These are phyloP conservation scores for Zygoascus biomembranicola DNA, from an alignment of 805 yeast genomes.

Conservation along the genomic window DNA sequence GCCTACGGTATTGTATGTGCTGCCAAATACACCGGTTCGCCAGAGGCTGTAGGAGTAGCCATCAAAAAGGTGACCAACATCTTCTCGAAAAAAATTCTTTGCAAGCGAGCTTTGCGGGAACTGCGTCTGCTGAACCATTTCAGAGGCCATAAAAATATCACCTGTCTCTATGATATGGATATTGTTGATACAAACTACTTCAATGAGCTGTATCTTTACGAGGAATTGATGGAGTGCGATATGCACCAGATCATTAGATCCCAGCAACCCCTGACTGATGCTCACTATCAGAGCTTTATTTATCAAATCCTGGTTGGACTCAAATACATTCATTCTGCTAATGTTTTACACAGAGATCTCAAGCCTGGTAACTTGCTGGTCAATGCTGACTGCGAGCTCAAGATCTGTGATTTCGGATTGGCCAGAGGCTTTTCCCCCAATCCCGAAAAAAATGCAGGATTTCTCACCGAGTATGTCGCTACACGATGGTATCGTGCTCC, in stretches of 20 bases:
- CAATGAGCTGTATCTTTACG: constrained; percentile 88
- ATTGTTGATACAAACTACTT: constrained; percentile 72
- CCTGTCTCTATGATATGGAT: constrained; percentile 91
- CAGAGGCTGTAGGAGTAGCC: constrained; percentile 80
- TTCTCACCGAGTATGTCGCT: constrained; percentile 96
- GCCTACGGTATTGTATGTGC: constrained; percentile 97
- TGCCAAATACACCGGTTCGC: constrained; percentile 68
- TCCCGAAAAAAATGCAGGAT: constrained; percentile 59
- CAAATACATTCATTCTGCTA: constrained; percentile 83
- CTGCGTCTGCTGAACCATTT: constrained; percentile 84
- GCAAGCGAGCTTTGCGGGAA: constrained; percentile 88
- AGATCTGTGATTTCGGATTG: constrained; percentile 89
- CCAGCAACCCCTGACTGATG: constrained; percentile 87
- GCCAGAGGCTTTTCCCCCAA: constrained; percentile 59
- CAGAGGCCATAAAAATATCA: constrained; percentile 92
- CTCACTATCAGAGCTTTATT: constrained; percentile 87
- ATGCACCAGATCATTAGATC: constrained; percentile 95
- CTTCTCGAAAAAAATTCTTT: constrained; percentile 80
- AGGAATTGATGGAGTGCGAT: constrained; percentile 97
- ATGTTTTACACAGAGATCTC: constrained; percentile 85
- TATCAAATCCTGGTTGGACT: constrained; percentile 90
- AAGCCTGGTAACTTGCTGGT: constrained; percentile 83
- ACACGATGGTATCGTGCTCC: constrained; percentile 98
- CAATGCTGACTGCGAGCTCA: constrained; percentile 88
- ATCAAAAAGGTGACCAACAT: constrained; percentile 94